phyloP scores from a whole-genome alignment of 768 basidiomycete genomes.

The Termitomyces sp. region DNA sequence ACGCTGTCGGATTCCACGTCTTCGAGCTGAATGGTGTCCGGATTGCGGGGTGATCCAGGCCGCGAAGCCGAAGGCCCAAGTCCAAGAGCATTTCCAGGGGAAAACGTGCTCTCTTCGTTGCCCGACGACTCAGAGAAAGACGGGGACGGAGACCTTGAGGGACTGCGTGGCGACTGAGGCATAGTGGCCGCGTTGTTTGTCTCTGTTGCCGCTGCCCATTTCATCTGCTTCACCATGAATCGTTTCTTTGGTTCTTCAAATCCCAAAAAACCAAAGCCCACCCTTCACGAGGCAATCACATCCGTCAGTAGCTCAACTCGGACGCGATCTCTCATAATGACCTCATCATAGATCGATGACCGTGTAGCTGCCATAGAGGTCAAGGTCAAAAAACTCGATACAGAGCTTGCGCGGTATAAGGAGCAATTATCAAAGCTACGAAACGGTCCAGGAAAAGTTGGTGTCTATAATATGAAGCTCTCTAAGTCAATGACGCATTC shows the following conservation, averaged over 20 bases:
- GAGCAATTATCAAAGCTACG: conserved; percentile 94
- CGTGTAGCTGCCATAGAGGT: conserved; percentile 89
- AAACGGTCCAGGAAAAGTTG: conserved; percentile 92
- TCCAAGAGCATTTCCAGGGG: conserved; percentile 14
- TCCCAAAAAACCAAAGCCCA: conserved; percentile 79
- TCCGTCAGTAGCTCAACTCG: conserved; percentile 45
- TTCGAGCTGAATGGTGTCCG: conserved; percentile 10
- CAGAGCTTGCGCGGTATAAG: conserved; percentile 85
- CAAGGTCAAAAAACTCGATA: conserved; percentile 95
- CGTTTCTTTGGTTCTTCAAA: conserved; percentile 75
- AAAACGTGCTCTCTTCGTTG: conserved; percentile 17
- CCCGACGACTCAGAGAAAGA: conserved; percentile 24
- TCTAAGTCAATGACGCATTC: background rate
- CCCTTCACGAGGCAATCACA: conserved; percentile 88
- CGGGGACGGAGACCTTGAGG: conserved; percentile 11
- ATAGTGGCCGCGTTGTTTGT: conserved; percentile 14
- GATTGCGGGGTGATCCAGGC: conserved; percentile 9
- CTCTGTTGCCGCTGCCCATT: background rate
- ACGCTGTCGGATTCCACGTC: conserved; percentile 42
- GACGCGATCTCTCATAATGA: conserved; percentile 5
- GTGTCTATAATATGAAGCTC: conserved; percentile 7
- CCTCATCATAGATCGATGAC: conserved; percentile 64
- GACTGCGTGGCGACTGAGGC: conserved; percentile 5
- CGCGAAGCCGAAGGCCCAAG: conserved; percentile 6
- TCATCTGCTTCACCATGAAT: conserved; percentile 42